Conservation (phyloP, 2,329 filamentous ascomycete genomes). For the Macroventuria anomochaeta region DNA sequence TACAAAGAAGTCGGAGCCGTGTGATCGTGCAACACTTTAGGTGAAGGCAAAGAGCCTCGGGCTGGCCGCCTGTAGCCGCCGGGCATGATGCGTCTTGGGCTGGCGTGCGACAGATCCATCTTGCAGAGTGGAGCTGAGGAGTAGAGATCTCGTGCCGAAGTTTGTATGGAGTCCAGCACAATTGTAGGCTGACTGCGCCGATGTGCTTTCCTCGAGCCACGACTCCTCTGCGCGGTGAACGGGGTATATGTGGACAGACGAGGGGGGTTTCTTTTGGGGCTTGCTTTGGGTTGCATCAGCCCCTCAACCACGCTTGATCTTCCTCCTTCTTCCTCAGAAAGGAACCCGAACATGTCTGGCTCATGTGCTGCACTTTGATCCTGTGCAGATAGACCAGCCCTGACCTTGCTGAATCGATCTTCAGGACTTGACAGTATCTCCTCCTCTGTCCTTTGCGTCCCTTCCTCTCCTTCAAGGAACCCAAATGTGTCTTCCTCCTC, state of each 20-base stretch:
- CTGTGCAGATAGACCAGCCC: too few species aligned
- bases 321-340: neutral
- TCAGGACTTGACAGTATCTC: neutral
- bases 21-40: neutral
- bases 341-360: neutral
- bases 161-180: conserved; percentile 30
- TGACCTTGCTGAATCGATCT: neutral
- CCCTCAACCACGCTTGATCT: neutral
- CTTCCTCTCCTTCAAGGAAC: neutral
- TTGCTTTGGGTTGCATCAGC: too few species aligned
- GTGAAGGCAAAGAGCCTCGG: neutral
- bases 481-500: neutral
- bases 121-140: conserved; percentile 11
- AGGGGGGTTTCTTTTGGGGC: neutral
- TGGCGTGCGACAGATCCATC: conserved; percentile 24
- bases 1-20: conserved; percentile 27
- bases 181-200: conserved; percentile 29
- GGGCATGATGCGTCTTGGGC: conserved; percentile 1
- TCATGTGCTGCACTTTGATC: neutral
- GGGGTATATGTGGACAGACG: neutral
- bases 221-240: conserved; percentile 23
- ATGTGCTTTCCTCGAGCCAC: conserved; percentile 23
- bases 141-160: conserved; percentile 29
- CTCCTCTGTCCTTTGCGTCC: neutral
- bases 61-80: conserved; percentile 1